Conservation (phyloP, 192 early-diverging fungal species). For the Pilaira anomala region DNA sequence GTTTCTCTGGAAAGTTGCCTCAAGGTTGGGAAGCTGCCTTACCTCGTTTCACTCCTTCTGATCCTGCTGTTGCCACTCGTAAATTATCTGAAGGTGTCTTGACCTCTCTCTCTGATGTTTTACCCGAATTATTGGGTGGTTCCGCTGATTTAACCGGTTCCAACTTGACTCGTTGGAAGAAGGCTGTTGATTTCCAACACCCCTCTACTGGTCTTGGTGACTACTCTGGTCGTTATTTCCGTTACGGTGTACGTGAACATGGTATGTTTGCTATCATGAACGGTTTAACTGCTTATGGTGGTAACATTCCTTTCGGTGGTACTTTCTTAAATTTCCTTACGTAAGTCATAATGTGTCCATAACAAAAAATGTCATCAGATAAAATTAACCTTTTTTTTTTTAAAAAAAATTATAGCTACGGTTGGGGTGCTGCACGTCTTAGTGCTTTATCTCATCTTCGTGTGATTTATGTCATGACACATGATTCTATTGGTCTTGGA, state of each 20-base stretch:
- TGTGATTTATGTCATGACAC: conserved; percentile 97
- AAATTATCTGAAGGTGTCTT: conserved; percentile 86
- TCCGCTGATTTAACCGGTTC: conserved; percentile 97
- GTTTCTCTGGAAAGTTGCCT: conserved; percentile 70
- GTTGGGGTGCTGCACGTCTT: conserved; percentile 83
- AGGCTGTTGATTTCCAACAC: conserved; percentile 91
- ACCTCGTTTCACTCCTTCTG: conserved; percentile 79
- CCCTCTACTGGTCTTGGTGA: conserved; percentile 65
- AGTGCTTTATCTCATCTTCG: conserved; percentile 85
- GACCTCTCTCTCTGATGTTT: conserved; percentile 68
- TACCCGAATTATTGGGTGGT: conserved; percentile 90
- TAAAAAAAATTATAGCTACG: conserved; percentile 45
- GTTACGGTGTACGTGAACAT: conserved; percentile 97
- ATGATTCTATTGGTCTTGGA: conserved; percentile 98
- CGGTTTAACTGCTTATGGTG: conserved; percentile 85
- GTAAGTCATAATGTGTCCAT: conserved; percentile 47
- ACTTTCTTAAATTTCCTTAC: conserved; percentile 94
- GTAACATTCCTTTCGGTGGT: conserved; percentile 78
- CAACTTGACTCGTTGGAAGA: conserved; percentile 95
- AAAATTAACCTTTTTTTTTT: neutral
- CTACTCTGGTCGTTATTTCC: conserved; percentile 86
- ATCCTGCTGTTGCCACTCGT: conserved; percentile 80
- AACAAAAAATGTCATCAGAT: conserved; percentile 7
- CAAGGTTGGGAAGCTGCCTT: conserved; percentile 66
- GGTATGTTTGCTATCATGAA: conserved; percentile 95